Evolutionary conservation across 805 yeast genomes (phyloP).

Genomic region (Starmerella sp.): DNA sequence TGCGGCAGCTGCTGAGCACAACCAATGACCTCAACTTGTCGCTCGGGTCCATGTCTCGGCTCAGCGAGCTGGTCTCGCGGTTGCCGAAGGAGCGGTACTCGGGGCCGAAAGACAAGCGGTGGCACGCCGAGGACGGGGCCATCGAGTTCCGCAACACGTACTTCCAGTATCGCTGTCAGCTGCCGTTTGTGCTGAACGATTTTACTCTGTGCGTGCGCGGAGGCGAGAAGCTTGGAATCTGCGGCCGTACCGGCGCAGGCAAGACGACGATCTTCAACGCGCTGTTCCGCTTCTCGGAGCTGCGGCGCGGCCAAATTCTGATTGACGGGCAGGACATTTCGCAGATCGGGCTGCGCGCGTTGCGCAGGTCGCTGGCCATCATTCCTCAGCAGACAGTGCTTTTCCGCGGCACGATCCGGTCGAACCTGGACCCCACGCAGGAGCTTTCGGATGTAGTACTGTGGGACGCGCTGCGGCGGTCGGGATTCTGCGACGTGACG

Average conservation of each 20-base stretch:
- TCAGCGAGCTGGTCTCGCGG: constrained; percentile 22
- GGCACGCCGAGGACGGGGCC: constrained; percentile 54
- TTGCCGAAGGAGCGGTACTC: not conserved
- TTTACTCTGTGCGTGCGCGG: constrained; percentile 40
- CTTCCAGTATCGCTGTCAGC: constrained; percentile 48
- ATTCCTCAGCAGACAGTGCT: constrained; percentile 84
- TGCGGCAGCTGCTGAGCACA: not conserved
- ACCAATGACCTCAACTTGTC: not conserved
- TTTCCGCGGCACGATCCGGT: constrained; percentile 64
- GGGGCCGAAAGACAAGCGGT: not conserved
- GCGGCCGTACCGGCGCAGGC: constrained; percentile 89
- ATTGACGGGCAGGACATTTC: constrained; percentile 63
- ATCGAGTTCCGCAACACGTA: constrained; percentile 46
- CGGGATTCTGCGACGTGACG: constrained; percentile 40
- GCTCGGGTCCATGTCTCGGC: not conserved
- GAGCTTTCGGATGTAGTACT: constrained; percentile 41
- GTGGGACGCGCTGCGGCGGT: constrained; percentile 49
- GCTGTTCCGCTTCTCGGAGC: constrained; percentile 53
- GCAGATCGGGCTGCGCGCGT: constrained; percentile 48
- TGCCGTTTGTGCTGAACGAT: constrained; percentile 55
- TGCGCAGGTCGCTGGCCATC: constrained; percentile 58
- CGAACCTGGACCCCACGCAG: constrained; percentile 63
- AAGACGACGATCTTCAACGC: constrained; percentile 69
- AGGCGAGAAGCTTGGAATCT: constrained; percentile 64
- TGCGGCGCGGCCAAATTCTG: constrained; percentile 39